Percentiles rank a stretch among this genome's conserved stretches.
Conservation (phyloP, 2,329 filamentous ascomycete species). For the Teratosphaeria pseudoeucalypti region DNA sequence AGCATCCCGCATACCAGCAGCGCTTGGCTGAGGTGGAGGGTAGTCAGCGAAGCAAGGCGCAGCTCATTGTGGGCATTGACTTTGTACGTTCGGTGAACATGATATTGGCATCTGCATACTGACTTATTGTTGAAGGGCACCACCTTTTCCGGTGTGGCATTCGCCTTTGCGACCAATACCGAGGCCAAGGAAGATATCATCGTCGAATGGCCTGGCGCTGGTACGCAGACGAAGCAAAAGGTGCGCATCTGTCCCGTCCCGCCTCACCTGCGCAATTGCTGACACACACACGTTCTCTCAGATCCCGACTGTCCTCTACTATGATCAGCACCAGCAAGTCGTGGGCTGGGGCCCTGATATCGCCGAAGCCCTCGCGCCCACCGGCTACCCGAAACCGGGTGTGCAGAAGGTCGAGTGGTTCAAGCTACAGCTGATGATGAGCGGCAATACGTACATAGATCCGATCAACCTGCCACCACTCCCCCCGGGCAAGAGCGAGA, state of each 20-base stretch:
- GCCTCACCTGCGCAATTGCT: not conserved
- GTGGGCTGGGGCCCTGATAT: slow-evolving; percentile 99
- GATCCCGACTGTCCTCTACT: slow-evolving; percentile 99
- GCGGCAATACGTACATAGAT: slow-evolving; percentile 97
- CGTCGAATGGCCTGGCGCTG: slow-evolving; percentile 95
- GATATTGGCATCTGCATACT: not conserved
- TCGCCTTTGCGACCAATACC: slow-evolving; percentile 86
- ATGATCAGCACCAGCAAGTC: slow-evolving; percentile 98
- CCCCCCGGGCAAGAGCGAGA: slow-evolving; percentile 94
- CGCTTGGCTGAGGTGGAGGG: slow-evolving; percentile 62
- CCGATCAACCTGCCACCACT: slow-evolving; percentile 97
- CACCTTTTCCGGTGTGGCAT: slow-evolving; percentile 94
- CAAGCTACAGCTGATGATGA: slow-evolving; percentile 97
- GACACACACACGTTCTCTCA: slow-evolving; percentile 27
- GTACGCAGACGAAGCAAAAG: slow-evolving; percentile 98
- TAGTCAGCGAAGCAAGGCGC: slow-evolving; percentile 81
- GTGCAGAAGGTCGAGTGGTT: slow-evolving; percentile 99
- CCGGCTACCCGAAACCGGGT: slow-evolving; percentile 92
- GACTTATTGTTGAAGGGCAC: slow-evolving; percentile 56
- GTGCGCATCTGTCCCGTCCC: slow-evolving; percentile 37
- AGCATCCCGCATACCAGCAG: slow-evolving; percentile 7
- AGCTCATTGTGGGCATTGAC: slow-evolving; percentile 97
- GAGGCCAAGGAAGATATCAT: slow-evolving; percentile 98
- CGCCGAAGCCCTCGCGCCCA: slow-evolving; percentile 88
- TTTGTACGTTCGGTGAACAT: slow-evolving; percentile 55